A percentile compares a stretch with the other conserved stretches of the same genome.
Conservation (phyloP, 2,329 filamentous ascomycete species). For the Ustilaginoidea virens region DNA sequence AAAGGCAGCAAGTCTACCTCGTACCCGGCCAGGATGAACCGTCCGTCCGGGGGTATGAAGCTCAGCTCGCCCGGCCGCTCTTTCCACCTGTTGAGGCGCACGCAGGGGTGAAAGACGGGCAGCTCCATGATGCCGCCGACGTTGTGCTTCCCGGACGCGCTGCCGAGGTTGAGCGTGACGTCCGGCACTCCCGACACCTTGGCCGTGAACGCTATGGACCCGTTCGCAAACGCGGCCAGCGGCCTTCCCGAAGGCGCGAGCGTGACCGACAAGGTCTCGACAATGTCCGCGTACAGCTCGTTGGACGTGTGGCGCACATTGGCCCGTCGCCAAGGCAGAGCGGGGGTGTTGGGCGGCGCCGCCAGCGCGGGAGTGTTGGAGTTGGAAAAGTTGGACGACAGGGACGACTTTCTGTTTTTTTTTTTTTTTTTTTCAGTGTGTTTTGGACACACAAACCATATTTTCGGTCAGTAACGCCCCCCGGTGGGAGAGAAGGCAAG, state of each 20-base stretch:
- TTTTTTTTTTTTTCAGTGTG: too few relatives aligned
- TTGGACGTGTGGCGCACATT: slow-evolving; percentile 95
- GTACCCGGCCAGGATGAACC: slow-evolving; percentile 86
- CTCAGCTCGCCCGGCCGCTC: slow-evolving; percentile 83
- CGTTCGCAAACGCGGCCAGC: slow-evolving; percentile 73
- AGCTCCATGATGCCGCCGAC: slow-evolving; percentile 64
- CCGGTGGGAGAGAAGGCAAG: too few relatives aligned
- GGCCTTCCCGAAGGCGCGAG: slow-evolving; percentile 82
- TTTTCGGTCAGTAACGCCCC: too few relatives aligned
- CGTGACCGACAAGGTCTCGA: slow-evolving; percentile 78
- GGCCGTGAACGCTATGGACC: slow-evolving; percentile 85
- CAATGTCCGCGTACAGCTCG: slow-evolving; percentile 89
- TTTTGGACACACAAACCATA: too few relatives aligned
- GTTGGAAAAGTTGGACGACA: slow-evolving; percentile 22
- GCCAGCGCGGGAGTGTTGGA: slow-evolving; percentile 24
- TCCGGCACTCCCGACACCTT: slow-evolving; percentile 94
- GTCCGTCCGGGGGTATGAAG: slow-evolving; percentile 87
- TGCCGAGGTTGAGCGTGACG: slow-evolving; percentile 64
- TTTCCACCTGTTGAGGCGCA: slow-evolving; percentile 78
- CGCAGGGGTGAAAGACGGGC: slow-evolving; percentile 92
- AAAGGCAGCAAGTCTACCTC: slow-evolving; percentile 80
- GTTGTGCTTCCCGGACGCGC: slow-evolving; percentile 66
- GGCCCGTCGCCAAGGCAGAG: slow-evolving; percentile 73
- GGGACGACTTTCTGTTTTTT: slow-evolving; percentile 27
- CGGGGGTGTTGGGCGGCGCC: slow-evolving; percentile 31